Base-by-base conservation (phyloP, 495 filamentous ascomycete genomes). In the Clavariopsis aquatica region DNA sequence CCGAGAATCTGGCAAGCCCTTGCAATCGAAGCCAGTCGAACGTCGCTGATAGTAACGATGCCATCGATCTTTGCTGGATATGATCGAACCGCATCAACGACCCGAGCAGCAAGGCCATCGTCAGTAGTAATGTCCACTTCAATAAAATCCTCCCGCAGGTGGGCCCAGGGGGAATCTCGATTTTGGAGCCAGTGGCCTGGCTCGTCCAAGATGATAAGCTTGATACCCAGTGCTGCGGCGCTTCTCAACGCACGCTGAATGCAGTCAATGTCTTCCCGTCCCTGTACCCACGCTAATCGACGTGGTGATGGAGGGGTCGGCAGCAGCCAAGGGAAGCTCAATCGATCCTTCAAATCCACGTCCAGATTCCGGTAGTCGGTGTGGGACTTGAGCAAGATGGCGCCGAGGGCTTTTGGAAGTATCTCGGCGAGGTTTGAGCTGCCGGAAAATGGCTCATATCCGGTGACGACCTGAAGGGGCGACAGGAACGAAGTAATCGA, bases 141-240 rank as follows among this genome's bases (percentile, higher is more conserved):
- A 72, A 69, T 3, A 69, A 71, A 52, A 79, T 73, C 38, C 76
- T 78, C 64, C 69, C 74, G 31, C 74, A 64, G 12, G 57, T 66
- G 56, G 76, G 78, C 15, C 76, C 68, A 6, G 66, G 58, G 6
- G 63, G 64, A 66, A 78, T 70, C 22, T 66, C 63, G 64, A 78
- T 70, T 22, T n/a, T 57, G 31, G 34, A 84, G 65, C 81, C 81
- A 83, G 55, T 82, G 77, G 1, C 80, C 79, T 1, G 73, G 68
- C 6, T 77, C 72, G 51, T 82, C 80, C 22, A 84, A 62, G 23
- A 82, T 72, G 6, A 83, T 74, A 0, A 84, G 69, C 8, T 76
- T 71, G 26, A 83, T 76, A 1, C 77, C 75, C 0, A 84, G 74
- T 1, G 74, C 76, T 10, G 52, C 62, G 9, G 81, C 79, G 4